Evolutionary conservation across 108 stramenopile genomes (phyloP).

Genomic region (Skeletonema tropicum): DNA sequence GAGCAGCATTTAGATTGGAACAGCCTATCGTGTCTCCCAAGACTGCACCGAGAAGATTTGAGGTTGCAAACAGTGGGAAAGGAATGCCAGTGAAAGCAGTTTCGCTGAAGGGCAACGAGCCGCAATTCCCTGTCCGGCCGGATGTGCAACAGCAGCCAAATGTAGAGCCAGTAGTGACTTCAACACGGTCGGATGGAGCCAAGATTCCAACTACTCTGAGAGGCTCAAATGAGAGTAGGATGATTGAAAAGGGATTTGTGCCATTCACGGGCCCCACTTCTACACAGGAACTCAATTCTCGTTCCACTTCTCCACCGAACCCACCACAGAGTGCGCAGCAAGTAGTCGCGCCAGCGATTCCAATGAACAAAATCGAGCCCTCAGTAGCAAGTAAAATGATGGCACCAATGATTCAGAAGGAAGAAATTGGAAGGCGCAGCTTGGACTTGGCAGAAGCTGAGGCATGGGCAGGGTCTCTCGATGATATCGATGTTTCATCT

Average conservation of each 20-base stretch:
- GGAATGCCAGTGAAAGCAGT: neutral
- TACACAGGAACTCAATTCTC: neutral
- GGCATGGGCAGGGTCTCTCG: neutral
- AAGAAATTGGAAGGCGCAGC: neutral
- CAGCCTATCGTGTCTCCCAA: neutral
- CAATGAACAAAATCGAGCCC: neutral
- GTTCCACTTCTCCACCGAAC: too few relatives aligned
- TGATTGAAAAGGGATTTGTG: neutral
- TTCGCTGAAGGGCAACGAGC: neutral
- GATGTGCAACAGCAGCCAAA: neutral
- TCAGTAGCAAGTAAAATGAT: conserved; percentile 2
- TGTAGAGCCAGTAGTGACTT: neutral
- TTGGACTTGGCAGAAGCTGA: conserved; percentile 1
- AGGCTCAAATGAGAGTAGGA: neutral
- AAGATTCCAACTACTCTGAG: neutral
- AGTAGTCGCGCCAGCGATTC: neutral
- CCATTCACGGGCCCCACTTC: neutral
- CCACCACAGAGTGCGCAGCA: neutral
- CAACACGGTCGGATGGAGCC: neutral
- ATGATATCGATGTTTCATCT: conserved; percentile 14
- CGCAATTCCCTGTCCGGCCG: neutral
- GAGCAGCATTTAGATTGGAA: neutral
- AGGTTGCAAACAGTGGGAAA: neutral
- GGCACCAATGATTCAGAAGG: neutral
- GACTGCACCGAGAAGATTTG: neutral